These are phyloP conservation scores for Yamadazyma triangularis DNA, from an alignment of 1,139 yeast genomes.

Conservation along the genomic window DNA sequence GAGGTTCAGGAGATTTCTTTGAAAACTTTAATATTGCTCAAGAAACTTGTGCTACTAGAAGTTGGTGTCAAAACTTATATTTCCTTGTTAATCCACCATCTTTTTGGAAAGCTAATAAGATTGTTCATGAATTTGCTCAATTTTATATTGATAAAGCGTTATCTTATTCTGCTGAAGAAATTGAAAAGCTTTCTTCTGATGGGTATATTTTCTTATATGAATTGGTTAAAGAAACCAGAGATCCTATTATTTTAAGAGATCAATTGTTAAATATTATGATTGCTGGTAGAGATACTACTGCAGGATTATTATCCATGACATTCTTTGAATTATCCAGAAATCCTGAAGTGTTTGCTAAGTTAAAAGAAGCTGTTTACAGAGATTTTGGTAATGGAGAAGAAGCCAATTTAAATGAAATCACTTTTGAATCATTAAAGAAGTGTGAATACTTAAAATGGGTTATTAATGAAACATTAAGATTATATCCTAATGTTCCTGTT, in stretches of 20 bases:
- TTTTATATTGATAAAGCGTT: slow-evolving; percentile 23
- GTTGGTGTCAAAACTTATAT: slow-evolving; percentile 30
- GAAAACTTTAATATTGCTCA: slow-evolving; percentile 34
- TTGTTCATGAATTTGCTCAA: slow-evolving; percentile 25
- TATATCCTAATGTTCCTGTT: slow-evolving; percentile 53
- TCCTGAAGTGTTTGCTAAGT: slow-evolving; percentile 30
- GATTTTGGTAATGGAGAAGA: slow-evolving; percentile 23
- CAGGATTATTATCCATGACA: slow-evolving; percentile 40
- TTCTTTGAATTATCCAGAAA: slow-evolving; percentile 39
- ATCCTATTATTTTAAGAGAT: slow-evolving; percentile 43
- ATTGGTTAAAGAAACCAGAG: slow-evolving; percentile 40
- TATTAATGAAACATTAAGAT: slow-evolving; percentile 46
- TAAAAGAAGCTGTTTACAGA: slow-evolving; percentile 28
- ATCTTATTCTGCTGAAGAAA: slow-evolving; percentile 20
- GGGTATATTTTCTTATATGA: slow-evolving; percentile 45
- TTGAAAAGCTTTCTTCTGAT: slow-evolving; percentile 22
- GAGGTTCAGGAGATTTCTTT: no score
- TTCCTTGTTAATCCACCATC: slow-evolving; percentile 24
- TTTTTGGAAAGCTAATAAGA: slow-evolving; percentile 23
- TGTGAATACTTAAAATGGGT: slow-evolving; percentile 46
- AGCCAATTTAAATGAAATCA: slow-evolving; percentile 14
- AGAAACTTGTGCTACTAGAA: slow-evolving; percentile 26
- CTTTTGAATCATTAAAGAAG: slow-evolving; percentile 44
- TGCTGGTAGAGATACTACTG: slow-evolving; percentile 54
- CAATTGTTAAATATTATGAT: slow-evolving; percentile 44